Evolutionary conservation across 495 filamentous ascomycete genomes (phyloP).

Genomic region (Parachaetomium inaequale): DNA sequence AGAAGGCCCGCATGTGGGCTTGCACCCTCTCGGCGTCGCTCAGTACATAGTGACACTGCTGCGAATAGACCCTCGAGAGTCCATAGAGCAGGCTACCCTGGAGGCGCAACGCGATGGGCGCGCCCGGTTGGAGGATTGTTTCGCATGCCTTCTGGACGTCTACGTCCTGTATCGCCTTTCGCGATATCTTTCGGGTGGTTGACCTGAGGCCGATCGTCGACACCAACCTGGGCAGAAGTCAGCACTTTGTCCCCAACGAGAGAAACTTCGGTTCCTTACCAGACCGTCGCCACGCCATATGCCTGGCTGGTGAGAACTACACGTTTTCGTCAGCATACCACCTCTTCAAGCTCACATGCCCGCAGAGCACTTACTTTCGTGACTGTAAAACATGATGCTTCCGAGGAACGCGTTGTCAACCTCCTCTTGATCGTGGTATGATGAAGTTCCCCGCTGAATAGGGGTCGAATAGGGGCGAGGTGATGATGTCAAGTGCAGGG

Average conservation of each 20-base stretch:
- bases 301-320: slow-evolving; percentile 81
- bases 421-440: neutral
- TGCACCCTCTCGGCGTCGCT: slow-evolving; percentile 75
- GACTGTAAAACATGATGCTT: slow-evolving; percentile 79
- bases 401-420: neutral
- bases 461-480: slow-evolving; percentile 2
- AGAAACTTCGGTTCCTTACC: slow-evolving; percentile 52
- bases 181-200: slow-evolving; percentile 66
- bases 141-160: slow-evolving; percentile 81
- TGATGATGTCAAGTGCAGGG: neutral
- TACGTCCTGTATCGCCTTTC: slow-evolving; percentile 86
- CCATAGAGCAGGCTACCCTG: slow-evolving; percentile 89
- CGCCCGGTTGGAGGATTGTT: slow-evolving; percentile 77
- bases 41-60: slow-evolving; percentile 84
- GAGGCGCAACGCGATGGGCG: slow-evolving; percentile 85
- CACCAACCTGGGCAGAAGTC: slow-evolving; percentile 62
- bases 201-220: slow-evolving; percentile 75
- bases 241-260: neutral
- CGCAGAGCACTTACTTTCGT: slow-evolving; percentile 61
- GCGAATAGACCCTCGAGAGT: slow-evolving; percentile 74
- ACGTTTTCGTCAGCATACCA: slow-evolving; percentile 16
- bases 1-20: slow-evolving; percentile 62
- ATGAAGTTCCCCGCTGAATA: neutral
- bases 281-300: slow-evolving; percentile 91
- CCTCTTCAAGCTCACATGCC: neutral